These are phyloP conservation scores for Arxiozyma heterogenica DNA, from an alignment of 1,139 yeast genomes.

Conservation along the genomic window DNA sequence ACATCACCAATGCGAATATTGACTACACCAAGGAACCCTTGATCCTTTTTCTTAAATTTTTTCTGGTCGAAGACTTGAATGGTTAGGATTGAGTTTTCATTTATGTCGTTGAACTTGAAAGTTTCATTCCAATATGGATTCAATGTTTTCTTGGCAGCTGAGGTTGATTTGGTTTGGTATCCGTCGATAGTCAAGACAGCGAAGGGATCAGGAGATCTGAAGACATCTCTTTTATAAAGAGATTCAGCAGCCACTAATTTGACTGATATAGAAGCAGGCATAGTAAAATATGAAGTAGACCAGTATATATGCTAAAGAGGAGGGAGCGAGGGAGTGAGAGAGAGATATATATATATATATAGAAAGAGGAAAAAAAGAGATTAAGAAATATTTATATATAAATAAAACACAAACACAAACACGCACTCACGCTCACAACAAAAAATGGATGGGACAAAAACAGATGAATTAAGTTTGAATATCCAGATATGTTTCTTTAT, in stretches of 20 bases:
- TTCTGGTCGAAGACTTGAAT: conserved; percentile 95
- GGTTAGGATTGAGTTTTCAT: conserved; percentile 78
- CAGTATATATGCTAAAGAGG: too few species aligned
- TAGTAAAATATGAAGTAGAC: neutral
- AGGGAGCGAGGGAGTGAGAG: neutral
- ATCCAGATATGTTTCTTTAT: too few species aligned
- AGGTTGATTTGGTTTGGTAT: conserved; percentile 87
- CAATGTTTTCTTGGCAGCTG: conserved; percentile 85
- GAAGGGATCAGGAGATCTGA: conserved; percentile 94
- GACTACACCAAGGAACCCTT: conserved; percentile 96
- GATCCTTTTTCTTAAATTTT: conserved; percentile 95
- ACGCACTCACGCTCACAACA: too few species aligned
- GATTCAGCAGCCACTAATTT: conserved; percentile 95
- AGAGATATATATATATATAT: too few species aligned
- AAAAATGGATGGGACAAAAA: neutral
- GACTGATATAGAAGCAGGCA: conserved; percentile 31
- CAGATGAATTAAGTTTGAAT: neutral
- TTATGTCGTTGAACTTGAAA: conserved; percentile 59
- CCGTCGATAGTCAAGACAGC: conserved; percentile 97
- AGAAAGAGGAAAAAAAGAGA: too few species aligned
- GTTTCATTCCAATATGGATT: conserved; percentile 98
- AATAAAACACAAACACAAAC: too few species aligned
- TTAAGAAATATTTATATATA: too few species aligned
- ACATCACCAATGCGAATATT: conserved; percentile 87
- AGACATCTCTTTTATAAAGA: conserved; percentile 87